Evolutionary conservation across 495 filamentous ascomycete genomes (phyloP).

Genomic region (Talaromyces proteolyticus): DNA sequence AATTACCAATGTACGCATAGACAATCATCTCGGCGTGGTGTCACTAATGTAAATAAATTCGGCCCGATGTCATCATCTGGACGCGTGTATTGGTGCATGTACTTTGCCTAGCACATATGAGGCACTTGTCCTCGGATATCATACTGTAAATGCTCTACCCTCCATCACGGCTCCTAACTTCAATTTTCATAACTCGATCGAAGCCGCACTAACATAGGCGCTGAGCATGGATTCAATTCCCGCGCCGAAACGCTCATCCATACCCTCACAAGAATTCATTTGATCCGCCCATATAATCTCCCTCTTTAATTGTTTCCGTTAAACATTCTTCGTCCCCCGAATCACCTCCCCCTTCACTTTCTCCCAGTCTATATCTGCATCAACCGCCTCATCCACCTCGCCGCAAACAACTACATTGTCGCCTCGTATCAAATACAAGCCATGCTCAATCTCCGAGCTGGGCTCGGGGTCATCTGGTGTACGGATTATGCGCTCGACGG

Average conservation of each 20-base stretch:
- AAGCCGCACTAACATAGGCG: not conserved
- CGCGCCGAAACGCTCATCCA: too few relatives aligned
- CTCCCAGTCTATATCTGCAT: slow-evolving; percentile 83
- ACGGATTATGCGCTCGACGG: slow-evolving; percentile 85
- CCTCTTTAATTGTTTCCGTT: slow-evolving; percentile 14
- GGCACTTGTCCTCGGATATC: not conserved
- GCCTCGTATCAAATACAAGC: slow-evolving; percentile 86
- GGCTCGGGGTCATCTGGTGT: slow-evolving; percentile 75
- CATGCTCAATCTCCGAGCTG: slow-evolving; percentile 75
- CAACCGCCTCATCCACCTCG: slow-evolving; percentile 81
- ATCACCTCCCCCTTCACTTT: slow-evolving; percentile 83
- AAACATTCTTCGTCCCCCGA: slow-evolving; percentile 73
- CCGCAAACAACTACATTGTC: slow-evolving; percentile 93
- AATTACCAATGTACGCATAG: too few relatives aligned
- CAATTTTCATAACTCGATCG: too few relatives aligned
- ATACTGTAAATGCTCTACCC: not conserved
- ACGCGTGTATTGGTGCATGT: not conserved
- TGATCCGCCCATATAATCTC: not conserved
- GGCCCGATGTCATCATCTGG: too few relatives aligned
- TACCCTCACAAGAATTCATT: not conserved
- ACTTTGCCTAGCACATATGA: not conserved
- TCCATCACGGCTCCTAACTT: not conserved
- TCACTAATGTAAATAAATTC: too few relatives aligned
- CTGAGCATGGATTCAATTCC: too few relatives aligned
- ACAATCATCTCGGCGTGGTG: too few relatives aligned